Evolutionary conservation across 768 basidiomycete species (phyloP).

Genomic region (Rossbeevera mucosa): DNA sequence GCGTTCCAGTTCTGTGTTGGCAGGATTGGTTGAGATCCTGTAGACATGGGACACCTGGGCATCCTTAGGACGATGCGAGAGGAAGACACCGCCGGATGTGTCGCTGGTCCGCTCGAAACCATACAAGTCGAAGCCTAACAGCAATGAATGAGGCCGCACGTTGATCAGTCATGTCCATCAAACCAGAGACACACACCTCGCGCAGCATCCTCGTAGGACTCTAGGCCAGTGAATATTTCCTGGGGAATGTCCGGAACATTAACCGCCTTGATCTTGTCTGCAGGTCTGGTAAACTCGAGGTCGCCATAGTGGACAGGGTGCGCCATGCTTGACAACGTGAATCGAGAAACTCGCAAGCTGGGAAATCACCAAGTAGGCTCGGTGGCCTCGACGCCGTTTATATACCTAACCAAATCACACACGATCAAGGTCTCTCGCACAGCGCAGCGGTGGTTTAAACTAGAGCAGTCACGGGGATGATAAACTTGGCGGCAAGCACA

Average conservation of each 20-base stretch:
- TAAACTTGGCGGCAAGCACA: background rate
- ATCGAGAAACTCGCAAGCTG: background rate
- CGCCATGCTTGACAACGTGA: slow-evolving; percentile 13
- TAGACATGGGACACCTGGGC: slow-evolving; percentile 37
- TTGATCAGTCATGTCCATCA: background rate
- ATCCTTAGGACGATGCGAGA: slow-evolving; percentile 37
- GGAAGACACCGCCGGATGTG: slow-evolving; percentile 25
- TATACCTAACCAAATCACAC: slow-evolving; percentile 2
- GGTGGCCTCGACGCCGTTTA: background rate
- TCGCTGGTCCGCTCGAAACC: slow-evolving; percentile 27
- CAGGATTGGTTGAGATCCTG: slow-evolving; percentile 29
- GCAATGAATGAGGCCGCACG: background rate
- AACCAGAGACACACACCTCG: slow-evolving; percentile 21
- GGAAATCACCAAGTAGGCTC: background rate
- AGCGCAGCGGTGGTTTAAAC: background rate
- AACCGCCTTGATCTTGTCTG: slow-evolving; percentile 37
- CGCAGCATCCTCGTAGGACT: slow-evolving; percentile 36
- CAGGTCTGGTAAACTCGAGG: slow-evolving; percentile 34
- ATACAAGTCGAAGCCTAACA: slow-evolving; percentile 23
- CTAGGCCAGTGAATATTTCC: slow-evolving; percentile 34
- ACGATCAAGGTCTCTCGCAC: background rate
- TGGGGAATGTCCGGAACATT: slow-evolving; percentile 31
- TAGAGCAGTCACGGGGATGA: slow-evolving; percentile 2
- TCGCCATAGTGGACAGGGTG: slow-evolving; percentile 27
- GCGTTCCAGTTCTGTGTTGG: slow-evolving; percentile 26